Percentiles rank a stretch among this genome's conserved stretches.
Evolutionary conservation across 768 basidiomycete species (phyloP).

Genomic region (Tylopilus sp.): DNA sequence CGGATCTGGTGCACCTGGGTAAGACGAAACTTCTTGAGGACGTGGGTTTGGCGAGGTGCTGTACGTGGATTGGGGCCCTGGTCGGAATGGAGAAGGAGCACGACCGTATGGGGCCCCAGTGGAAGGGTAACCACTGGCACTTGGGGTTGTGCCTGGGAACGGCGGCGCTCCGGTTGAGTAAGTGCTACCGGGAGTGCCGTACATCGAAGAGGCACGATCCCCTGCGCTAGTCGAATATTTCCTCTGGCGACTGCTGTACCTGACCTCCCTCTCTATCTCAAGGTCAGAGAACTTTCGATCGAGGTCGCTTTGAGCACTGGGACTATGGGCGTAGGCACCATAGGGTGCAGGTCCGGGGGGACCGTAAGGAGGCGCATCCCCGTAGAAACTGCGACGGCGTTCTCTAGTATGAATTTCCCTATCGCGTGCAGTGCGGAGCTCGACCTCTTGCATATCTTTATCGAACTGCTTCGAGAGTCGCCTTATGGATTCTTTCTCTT

Average conservation of each 20-base stretch:
- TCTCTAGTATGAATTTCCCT: constrained; percentile 48
- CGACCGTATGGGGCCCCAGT: constrained; percentile 31
- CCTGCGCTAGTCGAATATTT: constrained; percentile 45
- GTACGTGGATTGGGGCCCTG: constrained; percentile 32
- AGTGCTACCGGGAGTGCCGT: constrained; percentile 11
- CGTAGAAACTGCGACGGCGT: constrained; percentile 54
- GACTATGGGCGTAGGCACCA: constrained; percentile 25
- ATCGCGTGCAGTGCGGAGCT: constrained; percentile 56
- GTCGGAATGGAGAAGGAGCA: constrained; percentile 34
- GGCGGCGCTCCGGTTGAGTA: constrained; percentile 31
- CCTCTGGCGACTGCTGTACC: constrained; percentile 36
- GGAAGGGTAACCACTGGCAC: constrained; percentile 27
- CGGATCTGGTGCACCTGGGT: constrained; percentile 37
- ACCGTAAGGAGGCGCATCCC: constrained; percentile 29
- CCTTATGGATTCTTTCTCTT: constrained; percentile 41
- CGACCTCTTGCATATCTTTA: constrained; percentile 46
- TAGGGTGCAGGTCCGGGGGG: constrained; percentile 21
- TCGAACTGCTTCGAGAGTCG: constrained; percentile 38
- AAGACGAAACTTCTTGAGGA: constrained; percentile 41
- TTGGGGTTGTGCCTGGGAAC: constrained; percentile 12
- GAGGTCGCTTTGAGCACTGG: constrained; percentile 30
- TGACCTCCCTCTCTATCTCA: constrained; percentile 31
- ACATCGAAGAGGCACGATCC: constrained; percentile 24
- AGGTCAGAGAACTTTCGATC: constrained; percentile 38
- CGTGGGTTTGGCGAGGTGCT: constrained; percentile 47